Evolutionary conservation across 2,329 filamentous ascomycete species (phyloP).

Genomic region (Aureobasidium namibiae): DNA sequence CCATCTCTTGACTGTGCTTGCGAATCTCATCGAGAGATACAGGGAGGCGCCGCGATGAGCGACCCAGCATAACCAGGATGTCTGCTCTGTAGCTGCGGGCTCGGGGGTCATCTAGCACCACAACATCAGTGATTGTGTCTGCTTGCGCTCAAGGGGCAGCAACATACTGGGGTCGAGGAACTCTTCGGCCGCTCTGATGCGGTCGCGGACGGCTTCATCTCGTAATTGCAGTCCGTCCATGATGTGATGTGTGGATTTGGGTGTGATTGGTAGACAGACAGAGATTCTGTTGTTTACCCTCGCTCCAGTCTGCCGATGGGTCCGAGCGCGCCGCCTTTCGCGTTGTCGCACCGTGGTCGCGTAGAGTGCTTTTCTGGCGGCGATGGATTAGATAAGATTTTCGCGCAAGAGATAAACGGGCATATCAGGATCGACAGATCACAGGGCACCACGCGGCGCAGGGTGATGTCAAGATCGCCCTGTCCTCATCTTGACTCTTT

Average conservation of each 20-base stretch:
- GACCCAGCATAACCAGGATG: constrained; percentile 68
- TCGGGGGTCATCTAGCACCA: constrained; percentile 43
- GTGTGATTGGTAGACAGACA: background rate
- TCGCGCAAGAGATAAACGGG: background rate
- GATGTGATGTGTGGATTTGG: constrained; percentile 4
- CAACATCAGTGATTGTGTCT: constrained; percentile 18
- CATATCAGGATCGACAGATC: constrained; percentile 7
- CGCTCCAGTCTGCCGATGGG: background rate
- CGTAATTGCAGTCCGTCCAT: constrained; percentile 71
- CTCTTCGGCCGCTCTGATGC: constrained; percentile 78
- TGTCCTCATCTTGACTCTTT: background rate
- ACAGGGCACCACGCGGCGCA: constrained; percentile 1
- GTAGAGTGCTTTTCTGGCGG: background rate
- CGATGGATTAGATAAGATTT: background rate
- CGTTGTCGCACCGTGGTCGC: background rate
- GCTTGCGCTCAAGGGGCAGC: background rate
- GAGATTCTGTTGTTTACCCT: constrained; percentile 2
- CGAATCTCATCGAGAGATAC: constrained; percentile 77
- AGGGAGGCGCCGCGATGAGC: constrained; percentile 47
- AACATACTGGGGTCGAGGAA: constrained; percentile 80
- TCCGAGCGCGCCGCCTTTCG: background rate
- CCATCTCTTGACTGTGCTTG: constrained; percentile 75
- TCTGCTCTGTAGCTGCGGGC: constrained; percentile 73
- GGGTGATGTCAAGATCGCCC: background rate
- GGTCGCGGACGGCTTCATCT: constrained; percentile 77